Conservation (phyloP, 352 stramenopile genomes). For the Sclerospora graminicola region DNA sequence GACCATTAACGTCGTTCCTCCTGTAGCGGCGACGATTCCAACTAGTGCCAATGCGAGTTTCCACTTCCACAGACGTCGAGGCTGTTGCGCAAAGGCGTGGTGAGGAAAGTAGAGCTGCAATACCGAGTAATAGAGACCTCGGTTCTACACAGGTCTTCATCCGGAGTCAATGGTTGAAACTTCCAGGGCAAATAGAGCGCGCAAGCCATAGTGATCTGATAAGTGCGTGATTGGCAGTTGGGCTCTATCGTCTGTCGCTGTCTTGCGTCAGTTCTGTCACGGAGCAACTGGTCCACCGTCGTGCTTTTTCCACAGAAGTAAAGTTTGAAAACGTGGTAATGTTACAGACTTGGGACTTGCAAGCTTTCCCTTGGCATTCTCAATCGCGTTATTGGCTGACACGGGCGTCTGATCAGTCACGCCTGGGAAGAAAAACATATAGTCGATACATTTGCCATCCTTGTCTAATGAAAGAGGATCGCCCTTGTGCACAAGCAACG, state of each 20-base stretch:
- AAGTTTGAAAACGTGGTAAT: constrained; percentile 25
- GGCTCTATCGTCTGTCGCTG: constrained; percentile 15
- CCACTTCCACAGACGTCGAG: constrained; percentile 53
- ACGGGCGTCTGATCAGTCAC: constrained; percentile 16
- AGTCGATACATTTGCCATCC: constrained; percentile 82
- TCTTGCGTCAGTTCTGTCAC: constrained; percentile 25
- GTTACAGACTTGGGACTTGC: constrained; percentile 6
- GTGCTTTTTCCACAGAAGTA: constrained; percentile 31
- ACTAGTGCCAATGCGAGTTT: constrained; percentile 44
- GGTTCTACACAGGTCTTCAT: constrained; percentile 18
- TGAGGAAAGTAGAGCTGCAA: constrained; percentile 62
- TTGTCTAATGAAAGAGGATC: constrained; percentile 36
- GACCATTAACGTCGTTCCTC: constrained; percentile 11
- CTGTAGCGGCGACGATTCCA: constrained; percentile 21
- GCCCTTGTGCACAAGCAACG: constrained; percentile 36
- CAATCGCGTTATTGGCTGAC: constrained; percentile 2
- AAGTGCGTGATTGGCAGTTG: constrained; percentile 57
- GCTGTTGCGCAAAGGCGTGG: constrained; percentile 42
- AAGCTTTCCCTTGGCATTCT: constrained; percentile 12
- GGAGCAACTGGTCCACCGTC: constrained; percentile 43
- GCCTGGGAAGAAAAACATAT: constrained; percentile 64
- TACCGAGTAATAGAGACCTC: constrained; percentile 26
- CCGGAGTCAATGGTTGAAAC: constrained; percentile 27
- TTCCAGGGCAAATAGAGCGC: constrained; percentile 42
- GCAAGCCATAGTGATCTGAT: constrained; percentile 70